Evolutionary conservation across 192 early-diverging fungal species (phyloP).

Genomic region (Coemansia guatemalensis): DNA sequence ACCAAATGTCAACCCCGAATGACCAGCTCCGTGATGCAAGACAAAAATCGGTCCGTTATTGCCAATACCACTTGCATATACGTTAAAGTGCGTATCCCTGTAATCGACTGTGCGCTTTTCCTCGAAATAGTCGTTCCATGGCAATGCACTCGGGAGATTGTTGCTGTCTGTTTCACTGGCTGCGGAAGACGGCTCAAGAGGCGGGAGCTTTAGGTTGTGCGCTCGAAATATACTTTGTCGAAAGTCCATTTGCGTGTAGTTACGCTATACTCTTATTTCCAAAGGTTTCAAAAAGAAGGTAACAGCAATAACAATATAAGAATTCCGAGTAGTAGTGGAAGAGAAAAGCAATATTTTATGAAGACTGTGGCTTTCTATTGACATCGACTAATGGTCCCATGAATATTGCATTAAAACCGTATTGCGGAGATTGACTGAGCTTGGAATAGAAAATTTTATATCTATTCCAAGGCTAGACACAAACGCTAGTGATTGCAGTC

Average conservation of each 20-base stretch:
- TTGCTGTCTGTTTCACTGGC: background rate
- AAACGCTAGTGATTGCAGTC: too few species aligned
- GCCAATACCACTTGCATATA: conserved; percentile 29
- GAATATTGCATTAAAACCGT: too few species aligned
- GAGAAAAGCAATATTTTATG: too few species aligned
- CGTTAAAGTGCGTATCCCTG: conserved; percentile 49
- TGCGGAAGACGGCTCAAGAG: conserved; percentile 15
- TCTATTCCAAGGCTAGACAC: too few species aligned
- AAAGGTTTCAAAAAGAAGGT: too few species aligned
- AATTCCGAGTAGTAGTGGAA: too few species aligned
- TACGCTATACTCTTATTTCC: background rate
- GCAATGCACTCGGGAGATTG: conserved; percentile 34
- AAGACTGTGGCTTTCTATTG: too few species aligned
- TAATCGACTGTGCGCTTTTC: conserved; percentile 32
- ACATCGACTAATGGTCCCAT: too few species aligned
- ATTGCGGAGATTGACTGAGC: too few species aligned
- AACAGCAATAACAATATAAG: too few species aligned
- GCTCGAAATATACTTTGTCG: conserved; percentile 53
- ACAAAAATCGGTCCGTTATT: conserved; percentile 63
- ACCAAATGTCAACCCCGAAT: conserved; percentile 66
- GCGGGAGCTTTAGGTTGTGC: conserved; percentile 29
- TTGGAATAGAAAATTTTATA: too few species aligned
- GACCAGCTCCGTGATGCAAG: conserved; percentile 82
- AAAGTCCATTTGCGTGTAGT: conserved; percentile 28
- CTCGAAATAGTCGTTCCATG: conserved; percentile 62